Evolutionary conservation across 73 alveolate genomes (phyloP).

Genomic region (Tetrahymena malaccensis): DNA sequence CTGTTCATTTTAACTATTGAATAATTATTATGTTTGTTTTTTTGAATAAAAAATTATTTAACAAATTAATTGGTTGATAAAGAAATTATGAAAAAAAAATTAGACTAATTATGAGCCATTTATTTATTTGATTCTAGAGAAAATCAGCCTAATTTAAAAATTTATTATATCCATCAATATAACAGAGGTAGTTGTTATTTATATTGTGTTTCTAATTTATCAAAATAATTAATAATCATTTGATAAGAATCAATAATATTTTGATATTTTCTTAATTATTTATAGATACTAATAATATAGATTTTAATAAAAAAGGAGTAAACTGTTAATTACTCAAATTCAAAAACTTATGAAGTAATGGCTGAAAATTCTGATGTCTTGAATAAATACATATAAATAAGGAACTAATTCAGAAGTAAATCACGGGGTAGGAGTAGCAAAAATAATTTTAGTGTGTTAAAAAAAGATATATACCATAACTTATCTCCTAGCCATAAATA

Average conservation of each 20-base stretch:
- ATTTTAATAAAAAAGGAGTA: not conserved
- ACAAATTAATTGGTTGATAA: too few species aligned
- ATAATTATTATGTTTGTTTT: too few species aligned
- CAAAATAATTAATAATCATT: not conserved
- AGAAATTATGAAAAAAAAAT: too few species aligned
- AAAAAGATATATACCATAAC: not conserved
- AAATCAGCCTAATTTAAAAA: not conserved
- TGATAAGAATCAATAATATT: too few species aligned
- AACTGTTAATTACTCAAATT: not conserved
- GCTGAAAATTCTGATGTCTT: not conserved
- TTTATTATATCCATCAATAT: not conserved
- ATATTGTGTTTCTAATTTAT: not conserved
- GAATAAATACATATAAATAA: not conserved
- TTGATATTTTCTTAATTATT: not conserved
- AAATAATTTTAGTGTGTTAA: not conserved
- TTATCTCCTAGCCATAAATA: not conserved
- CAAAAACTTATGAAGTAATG: not conserved
- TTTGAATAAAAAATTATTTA: too few species aligned
- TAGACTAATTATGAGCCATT: not conserved
- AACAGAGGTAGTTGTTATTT: not conserved
- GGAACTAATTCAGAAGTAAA: not conserved
- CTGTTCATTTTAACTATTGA: not conserved
- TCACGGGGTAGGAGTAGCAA: not conserved
- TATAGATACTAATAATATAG: not conserved
- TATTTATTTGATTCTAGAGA: not conserved